Evolutionary conservation across 2,329 filamentous ascomycete species (phyloP), one percentile per base, ranked within the genome.

Genomic region (Alternaria metachromatica): DNA sequence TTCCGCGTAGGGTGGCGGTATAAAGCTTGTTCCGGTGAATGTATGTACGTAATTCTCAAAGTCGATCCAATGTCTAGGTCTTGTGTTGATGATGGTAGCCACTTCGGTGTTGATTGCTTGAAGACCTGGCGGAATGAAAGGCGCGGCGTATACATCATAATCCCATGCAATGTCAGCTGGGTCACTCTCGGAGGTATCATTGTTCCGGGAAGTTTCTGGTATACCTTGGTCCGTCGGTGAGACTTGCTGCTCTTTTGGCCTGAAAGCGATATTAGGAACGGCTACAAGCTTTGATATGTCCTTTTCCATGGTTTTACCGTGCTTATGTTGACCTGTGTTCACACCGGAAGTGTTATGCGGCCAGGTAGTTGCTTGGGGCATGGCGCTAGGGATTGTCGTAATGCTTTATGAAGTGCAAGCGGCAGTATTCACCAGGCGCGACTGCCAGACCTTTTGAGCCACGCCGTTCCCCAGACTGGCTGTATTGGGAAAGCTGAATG

Each of bases 141-240:
- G 58, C 3, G 53, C 28, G 5, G 72, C 72, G 53, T 76, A 76
- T 5, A 76, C 70, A 55, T 73, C 65, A 44, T 69, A 72, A 15
- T 68, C 65, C 37, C 49, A 45, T 23, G 26, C 9, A 20, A 50
- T 9, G 13, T 48, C 18, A 26, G 15, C 57, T 5, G 15, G 9
- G 12, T 57, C 51, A 20, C n/a, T 46, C 43, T 50, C n/a, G 18
- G 26, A 18, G 15, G 13, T n/a, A 45, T 46, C 21, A 4, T 10
- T 25, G 12, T 15, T 23, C 25, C 25, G 2, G 12, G 54, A 44
- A 12, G 13, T 20, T 3, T 26, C 25, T 23, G 18, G n/a, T 45
- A n/a, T 46, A 20, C n/a, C 25, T 23, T 46, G 54, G 25, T 21
- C 28, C 13, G 23, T 13, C 4, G 41, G n/a, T n/a, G 28, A 53